These are phyloP conservation scores for Malassezia globosa DNA, from an alignment of 1,284 basidiomycete species.

Conservation along the genomic window DNA sequence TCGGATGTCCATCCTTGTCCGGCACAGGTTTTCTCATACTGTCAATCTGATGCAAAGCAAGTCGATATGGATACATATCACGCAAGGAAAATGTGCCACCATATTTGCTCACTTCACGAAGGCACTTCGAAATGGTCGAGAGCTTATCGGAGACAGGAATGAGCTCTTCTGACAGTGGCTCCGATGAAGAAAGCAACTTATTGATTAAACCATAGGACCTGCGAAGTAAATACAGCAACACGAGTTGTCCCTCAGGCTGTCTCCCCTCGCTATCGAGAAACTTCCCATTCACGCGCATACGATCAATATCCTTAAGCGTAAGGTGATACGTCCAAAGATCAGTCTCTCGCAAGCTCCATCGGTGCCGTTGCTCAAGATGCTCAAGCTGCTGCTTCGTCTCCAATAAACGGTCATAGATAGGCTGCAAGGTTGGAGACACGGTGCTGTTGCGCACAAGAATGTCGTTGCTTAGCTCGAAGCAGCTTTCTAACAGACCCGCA, in stretches of 20 bases:
- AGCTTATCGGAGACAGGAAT: constrained; percentile 73
- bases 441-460: constrained; percentile 87
- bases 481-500: constrained; percentile 78
- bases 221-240: constrained; percentile 77
- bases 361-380: constrained; percentile 79
- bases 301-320: constrained; percentile 89
- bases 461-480: constrained; percentile 92
- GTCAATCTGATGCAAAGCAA: constrained; percentile 91
- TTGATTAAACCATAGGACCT: constrained; percentile 95
- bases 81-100: constrained; percentile 89
- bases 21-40: constrained; percentile 80
- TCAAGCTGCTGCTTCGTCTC: constrained; percentile 79
- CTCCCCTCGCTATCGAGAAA: constrained; percentile 90
- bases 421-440: constrained; percentile 73
- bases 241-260: constrained; percentile 78
- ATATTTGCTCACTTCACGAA: constrained; percentile 93
- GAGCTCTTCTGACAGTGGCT: constrained; percentile 94
- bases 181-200: constrained; percentile 83
- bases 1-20: constrained; percentile 53
- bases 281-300: constrained; percentile 90
- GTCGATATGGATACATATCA: constrained; percentile 92
- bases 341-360: constrained; percentile 93
- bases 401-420: constrained; percentile 82
- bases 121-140: constrained; percentile 56
- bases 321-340: constrained; percentile 69